Conservation (phyloP, 2,329 filamentous ascomycete species). For the Chrysosporium queenslandicum region DNA sequence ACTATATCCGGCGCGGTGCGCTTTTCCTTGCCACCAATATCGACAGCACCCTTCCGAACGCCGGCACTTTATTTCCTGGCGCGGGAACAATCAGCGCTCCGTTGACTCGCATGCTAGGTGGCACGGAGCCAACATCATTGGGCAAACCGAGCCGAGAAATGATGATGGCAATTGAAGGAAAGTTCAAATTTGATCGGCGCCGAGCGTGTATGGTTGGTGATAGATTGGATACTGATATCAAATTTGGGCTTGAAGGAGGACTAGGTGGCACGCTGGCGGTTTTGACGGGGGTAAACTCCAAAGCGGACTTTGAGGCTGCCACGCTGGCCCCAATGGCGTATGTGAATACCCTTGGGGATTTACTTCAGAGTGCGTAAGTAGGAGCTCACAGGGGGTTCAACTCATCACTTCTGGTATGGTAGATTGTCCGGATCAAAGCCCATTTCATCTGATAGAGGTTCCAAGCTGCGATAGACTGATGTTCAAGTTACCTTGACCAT, state of each 20-base stretch:
- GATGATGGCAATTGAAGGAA: constrained; percentile 98
- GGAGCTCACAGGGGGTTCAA: too few species aligned
- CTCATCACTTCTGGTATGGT: too few species aligned
- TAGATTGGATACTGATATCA: constrained; percentile 86
- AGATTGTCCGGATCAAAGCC: too few species aligned
- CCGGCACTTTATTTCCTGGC: constrained; percentile 76
- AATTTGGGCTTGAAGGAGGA: constrained; percentile 83
- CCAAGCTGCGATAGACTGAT: too few species aligned
- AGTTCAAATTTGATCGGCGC: constrained; percentile 75
- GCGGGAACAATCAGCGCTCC: constrained; percentile 75
- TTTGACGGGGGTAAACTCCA: constrained; percentile 72
- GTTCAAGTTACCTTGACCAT: too few species aligned
- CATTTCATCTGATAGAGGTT: too few species aligned
- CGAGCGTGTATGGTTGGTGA: constrained; percentile 95
- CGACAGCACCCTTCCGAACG: constrained; percentile 78
- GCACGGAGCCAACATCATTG: constrained; percentile 61
- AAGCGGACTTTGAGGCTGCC: constrained; percentile 71
- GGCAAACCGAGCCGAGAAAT: constrained; percentile 97
- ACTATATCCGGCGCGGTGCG: constrained; percentile 72
- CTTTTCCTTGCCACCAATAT: constrained; percentile 87
- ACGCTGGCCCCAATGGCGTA: constrained; percentile 69
- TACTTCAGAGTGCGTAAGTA: constrained; percentile 36
- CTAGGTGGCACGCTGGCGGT: constrained; percentile 87
- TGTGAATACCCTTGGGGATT: constrained; percentile 72
- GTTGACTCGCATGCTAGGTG: constrained; percentile 58